These are phyloP conservation scores for Penicillium nucicola DNA, from an alignment of 495 filamentous ascomycete genomes.

Conservation along the genomic window DNA sequence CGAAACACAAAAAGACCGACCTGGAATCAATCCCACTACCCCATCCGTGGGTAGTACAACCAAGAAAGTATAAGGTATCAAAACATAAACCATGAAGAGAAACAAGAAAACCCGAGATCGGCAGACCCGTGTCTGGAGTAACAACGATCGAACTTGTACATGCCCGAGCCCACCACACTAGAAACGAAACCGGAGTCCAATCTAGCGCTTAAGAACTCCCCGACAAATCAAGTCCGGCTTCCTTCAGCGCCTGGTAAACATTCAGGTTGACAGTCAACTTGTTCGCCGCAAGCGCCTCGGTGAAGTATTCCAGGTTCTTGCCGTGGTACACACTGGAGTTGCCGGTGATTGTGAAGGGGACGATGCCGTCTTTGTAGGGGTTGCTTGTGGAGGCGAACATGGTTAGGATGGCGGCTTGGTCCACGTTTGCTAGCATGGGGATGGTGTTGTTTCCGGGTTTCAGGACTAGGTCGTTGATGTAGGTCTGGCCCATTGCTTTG, in stretches of 20 bases:
- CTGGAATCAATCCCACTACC: no score
- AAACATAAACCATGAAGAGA: no score
- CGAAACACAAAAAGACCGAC: no score
- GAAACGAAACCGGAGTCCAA: not conserved
- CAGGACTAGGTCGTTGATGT: constrained; percentile 56
- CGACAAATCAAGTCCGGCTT: not conserved
- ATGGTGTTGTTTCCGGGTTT: constrained; percentile 58
- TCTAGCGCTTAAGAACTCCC: not conserved
- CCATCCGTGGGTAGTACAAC: no score
- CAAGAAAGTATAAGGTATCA: no score
- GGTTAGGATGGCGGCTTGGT: constrained; percentile 45
- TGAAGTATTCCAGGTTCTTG: constrained; percentile 59
- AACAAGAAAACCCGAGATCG: no score
- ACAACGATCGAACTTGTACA: no score
- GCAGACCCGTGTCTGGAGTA: no score
- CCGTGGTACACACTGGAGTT: constrained; percentile 57
- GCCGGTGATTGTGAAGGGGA: constrained; percentile 59
- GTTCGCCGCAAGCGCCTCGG: constrained; percentile 42
- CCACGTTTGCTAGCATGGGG: constrained; percentile 51
- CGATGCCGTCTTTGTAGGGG: constrained; percentile 49
- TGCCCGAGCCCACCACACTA: no score
- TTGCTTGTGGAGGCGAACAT: constrained; percentile 30
- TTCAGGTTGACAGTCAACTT: constrained; percentile 41
- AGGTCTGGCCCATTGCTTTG: constrained; percentile 50
- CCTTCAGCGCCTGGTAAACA: constrained; percentile 33